Percentiles rank a stretch among this genome's conserved stretches.
Conservation (phyloP, 75 land plant genomes). For the Pinus tabuliformis region DNA sequence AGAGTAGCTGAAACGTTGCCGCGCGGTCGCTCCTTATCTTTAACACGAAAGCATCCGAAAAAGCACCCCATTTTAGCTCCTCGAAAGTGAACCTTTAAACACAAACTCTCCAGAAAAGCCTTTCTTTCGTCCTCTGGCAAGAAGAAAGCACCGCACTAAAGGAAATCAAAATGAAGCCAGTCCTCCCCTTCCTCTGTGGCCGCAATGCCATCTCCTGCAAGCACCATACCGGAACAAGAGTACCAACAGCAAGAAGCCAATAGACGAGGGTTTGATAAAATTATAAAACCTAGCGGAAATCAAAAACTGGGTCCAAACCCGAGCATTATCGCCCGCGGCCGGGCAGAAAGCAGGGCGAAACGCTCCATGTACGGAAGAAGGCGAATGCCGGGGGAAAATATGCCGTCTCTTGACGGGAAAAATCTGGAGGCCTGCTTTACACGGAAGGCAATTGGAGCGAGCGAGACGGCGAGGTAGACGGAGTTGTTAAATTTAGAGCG, state of each 20-base stretch:
- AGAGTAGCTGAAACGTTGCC: not conserved
- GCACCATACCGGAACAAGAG: not conserved
- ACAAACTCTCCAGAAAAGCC: not conserved
- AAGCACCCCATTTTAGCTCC: conserved; percentile 20
- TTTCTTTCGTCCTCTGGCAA: not conserved
- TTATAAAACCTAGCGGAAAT: not conserved
- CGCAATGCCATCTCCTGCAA: not conserved
- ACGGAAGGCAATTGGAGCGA: not conserved
- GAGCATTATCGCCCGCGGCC: not conserved
- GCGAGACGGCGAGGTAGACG: not conserved
- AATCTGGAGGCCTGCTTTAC: not conserved
- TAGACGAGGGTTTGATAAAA: not conserved
- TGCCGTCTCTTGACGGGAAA: not conserved
- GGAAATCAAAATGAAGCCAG: not conserved
- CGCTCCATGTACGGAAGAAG: not conserved
- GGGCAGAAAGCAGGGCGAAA: not conserved
- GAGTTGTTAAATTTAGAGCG: no score
- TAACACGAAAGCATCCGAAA: conserved; percentile 19
- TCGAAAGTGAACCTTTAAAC: not conserved
- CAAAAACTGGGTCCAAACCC: not conserved
- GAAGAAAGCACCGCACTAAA: not conserved
- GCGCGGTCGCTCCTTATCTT: conserved; percentile 2
- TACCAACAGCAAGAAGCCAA: not conserved
- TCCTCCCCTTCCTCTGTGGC: not conserved
- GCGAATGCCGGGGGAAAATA: not conserved